A percentile compares a stretch with the other conserved stretches of the same genome.
Conservation (phyloP, 345 rosid genomes). For the Syzygium aromaticum region DNA sequence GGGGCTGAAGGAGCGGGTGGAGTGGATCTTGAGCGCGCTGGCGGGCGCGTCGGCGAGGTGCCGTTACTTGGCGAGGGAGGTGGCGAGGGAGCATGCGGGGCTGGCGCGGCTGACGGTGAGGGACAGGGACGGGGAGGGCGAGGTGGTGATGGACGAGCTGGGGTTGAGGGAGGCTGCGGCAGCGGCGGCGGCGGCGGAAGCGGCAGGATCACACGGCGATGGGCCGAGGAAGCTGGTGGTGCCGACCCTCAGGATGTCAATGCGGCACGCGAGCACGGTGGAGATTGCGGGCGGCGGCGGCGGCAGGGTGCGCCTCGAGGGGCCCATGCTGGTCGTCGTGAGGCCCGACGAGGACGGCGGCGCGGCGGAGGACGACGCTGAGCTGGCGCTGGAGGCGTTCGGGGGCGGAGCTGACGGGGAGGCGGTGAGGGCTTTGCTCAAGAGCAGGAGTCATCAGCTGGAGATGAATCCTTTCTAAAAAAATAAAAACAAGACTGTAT, state of each 20-base stretch:
- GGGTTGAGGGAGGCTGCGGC: slow-evolving; percentile 14
- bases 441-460: slow-evolving; percentile 20
- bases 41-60: slow-evolving; percentile 39
- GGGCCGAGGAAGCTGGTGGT: slow-evolving; percentile 15
- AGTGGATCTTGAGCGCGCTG: slow-evolving; percentile 47
- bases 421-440: slow-evolving; percentile 19
- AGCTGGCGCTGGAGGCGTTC: slow-evolving; percentile 31
- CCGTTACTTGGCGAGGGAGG: slow-evolving; percentile 16
- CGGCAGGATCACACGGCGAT: background rate
- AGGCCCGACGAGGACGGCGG: slow-evolving; percentile 11
- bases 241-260: slow-evolving; percentile 39
- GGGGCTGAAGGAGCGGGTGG: slow-evolving; percentile 33
- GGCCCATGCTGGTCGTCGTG: slow-evolving; percentile 35
- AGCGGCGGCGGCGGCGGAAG: background rate
- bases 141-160: slow-evolving; percentile 25
- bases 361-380: slow-evolving; percentile 26
- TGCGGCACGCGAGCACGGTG: slow-evolving; percentile 29
- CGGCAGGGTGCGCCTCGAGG: slow-evolving; percentile 13
- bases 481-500: background rate
- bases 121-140: slow-evolving; percentile 36
- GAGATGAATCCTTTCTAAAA: slow-evolving; percentile 41
- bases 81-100: slow-evolving; percentile 19
- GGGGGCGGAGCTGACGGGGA: slow-evolving; percentile 21
- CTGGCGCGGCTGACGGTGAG: slow-evolving; percentile 21
- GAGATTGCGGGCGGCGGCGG: background rate